These are phyloP conservation scores for Apiospora marii DNA, from an alignment of 2,329 filamentous ascomycete genomes.

Conservation along the genomic window DNA sequence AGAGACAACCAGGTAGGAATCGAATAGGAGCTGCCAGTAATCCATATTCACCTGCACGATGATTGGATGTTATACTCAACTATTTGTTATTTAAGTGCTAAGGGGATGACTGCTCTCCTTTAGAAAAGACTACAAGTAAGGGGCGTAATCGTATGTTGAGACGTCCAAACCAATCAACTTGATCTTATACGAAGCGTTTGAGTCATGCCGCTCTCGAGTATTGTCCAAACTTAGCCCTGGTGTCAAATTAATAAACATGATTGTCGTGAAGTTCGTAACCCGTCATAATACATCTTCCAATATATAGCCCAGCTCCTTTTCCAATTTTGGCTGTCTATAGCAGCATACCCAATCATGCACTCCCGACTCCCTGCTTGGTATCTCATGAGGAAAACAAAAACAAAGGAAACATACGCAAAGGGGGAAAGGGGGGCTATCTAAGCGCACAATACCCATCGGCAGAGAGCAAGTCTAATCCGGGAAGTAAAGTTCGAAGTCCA, in stretches of 20 bases:
- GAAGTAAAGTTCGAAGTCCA: constrained; percentile 12
- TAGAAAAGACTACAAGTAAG: neutral
- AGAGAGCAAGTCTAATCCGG: neutral
- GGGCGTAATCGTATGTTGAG: too few relatives aligned
- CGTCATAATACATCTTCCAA: neutral
- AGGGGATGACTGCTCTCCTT: neutral
- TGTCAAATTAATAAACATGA: neutral
- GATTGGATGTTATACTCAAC: neutral
- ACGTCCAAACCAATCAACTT: neutral
- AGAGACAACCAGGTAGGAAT: neutral
- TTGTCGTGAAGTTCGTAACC: neutral
- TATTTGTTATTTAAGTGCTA: neutral
- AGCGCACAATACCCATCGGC: neutral
- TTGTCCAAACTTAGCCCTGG: neutral
- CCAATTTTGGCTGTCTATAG: neutral
- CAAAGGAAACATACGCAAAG: neutral
- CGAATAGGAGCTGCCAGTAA: neutral
- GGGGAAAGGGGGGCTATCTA: neutral
- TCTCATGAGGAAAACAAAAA: neutral
- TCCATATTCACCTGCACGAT: neutral
- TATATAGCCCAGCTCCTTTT: too few relatives aligned
- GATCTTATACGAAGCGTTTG: neutral
- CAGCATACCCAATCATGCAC: neutral
- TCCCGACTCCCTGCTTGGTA: neutral
- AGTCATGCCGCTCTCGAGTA: neutral